Percentiles rank a stretch among this genome's conserved stretches.
Conservation (phyloP, 257 asterid species). For the Catharanthus roseus region DNA sequence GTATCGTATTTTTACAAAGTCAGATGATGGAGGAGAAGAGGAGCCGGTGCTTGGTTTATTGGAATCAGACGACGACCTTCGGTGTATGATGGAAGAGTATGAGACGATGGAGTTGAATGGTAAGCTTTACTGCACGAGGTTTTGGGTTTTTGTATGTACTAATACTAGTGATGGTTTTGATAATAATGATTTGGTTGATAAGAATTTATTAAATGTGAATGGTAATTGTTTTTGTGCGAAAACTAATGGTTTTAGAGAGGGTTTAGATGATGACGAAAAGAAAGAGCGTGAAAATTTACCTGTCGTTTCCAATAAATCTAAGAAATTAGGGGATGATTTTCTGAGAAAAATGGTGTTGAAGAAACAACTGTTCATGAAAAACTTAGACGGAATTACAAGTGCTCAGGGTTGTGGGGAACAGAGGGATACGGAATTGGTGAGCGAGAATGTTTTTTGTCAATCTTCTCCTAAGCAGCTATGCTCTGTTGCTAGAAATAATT, state of each 20-base stretch:
- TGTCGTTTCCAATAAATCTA: not conserved
- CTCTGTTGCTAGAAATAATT: not conserved
- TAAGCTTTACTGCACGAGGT: conserved; percentile 10
- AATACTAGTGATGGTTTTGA: not conserved
- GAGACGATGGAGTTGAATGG: conserved; percentile 9
- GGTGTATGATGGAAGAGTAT: conserved; percentile 21
- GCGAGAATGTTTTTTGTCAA: conserved; percentile 7
- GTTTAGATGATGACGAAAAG: not conserved
- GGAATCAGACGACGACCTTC: conserved; percentile 22
- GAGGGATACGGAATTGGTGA: conserved; percentile 4
- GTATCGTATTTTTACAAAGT: conserved; percentile 12
- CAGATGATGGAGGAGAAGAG: not conserved
- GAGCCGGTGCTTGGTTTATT: not conserved
- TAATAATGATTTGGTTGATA: not conserved
- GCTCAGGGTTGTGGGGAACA: not conserved
- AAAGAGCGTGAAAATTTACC: conserved; percentile 4
- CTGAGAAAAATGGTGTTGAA: conserved; percentile 27
- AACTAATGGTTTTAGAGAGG: not conserved
- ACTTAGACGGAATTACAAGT: not conserved
- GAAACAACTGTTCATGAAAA: conserved; percentile 17
- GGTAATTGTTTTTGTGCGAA: conserved; percentile 9
- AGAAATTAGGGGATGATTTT: conserved; percentile 17
- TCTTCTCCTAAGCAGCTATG: conserved; percentile 7
- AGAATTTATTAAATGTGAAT: not conserved
- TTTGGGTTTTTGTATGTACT: conserved; percentile 30